phyloP scores from a whole-genome alignment of 306 rosid species.

The Mimosa pudica region DNA sequence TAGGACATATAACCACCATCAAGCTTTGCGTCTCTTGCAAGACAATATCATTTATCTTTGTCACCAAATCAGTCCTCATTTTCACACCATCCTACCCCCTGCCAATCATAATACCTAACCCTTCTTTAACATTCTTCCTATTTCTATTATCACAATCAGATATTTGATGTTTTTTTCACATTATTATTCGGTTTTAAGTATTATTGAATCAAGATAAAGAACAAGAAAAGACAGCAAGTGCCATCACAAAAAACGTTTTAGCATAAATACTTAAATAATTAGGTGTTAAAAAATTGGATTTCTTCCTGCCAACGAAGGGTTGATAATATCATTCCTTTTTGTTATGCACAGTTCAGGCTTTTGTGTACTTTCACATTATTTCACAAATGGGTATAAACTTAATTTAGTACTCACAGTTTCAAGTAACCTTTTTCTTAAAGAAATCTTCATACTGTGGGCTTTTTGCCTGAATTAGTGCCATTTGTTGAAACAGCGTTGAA shows the following conservation, averaged over 20 bases:
- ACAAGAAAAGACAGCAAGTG: too few species aligned
- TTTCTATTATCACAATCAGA: neutral
- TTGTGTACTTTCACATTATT: neutral
- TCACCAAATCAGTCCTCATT: slow-evolving; percentile 4
- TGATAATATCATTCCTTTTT: neutral
- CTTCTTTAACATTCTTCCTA: neutral
- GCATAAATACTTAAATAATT: too few species aligned
- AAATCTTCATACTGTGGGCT: neutral
- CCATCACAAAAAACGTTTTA: too few species aligned
- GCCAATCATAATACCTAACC: neutral
- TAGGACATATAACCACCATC: neutral
- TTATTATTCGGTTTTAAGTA: neutral
- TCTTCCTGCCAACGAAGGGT: too few species aligned
- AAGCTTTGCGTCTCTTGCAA: slow-evolving; percentile 19
- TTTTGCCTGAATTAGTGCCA: neutral
- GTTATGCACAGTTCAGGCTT: neutral
- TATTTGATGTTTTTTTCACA: too few species aligned
- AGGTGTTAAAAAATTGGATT: too few species aligned
- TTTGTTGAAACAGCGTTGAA: neutral
- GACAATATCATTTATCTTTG: slow-evolving; percentile 2
- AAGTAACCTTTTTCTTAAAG: neutral
- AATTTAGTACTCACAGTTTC: neutral
- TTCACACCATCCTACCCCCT: neutral
- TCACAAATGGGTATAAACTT: neutral
- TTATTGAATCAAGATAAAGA: too few species aligned